Evolutionary conservation across 2,329 filamentous ascomycete species (phyloP).

Genomic region (Aspergillus fijiensis): DNA sequence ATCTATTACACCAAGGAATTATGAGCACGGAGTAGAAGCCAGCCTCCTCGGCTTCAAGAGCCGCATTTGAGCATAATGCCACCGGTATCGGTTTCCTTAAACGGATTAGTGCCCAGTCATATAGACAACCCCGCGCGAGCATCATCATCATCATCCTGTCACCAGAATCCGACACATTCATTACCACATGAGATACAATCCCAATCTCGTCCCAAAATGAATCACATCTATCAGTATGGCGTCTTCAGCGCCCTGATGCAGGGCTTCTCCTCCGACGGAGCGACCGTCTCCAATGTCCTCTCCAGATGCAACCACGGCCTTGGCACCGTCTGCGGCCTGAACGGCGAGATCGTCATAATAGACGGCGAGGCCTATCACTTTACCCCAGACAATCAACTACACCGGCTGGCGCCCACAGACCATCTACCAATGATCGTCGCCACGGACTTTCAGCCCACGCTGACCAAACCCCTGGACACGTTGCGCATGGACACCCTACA

Average conservation of each 20-base stretch:
- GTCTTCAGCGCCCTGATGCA: conserved; percentile 48
- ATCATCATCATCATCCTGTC: not conserved
- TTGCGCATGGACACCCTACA: conserved; percentile 7
- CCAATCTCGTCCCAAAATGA: not conserved
- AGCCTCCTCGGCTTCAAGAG: too few relatives aligned
- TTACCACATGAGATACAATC: not conserved
- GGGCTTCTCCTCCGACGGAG: conserved; percentile 43
- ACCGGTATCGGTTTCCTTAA: not conserved
- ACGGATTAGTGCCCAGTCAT: not conserved
- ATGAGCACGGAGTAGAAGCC: too few relatives aligned
- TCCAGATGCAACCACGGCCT: conserved; percentile 46
- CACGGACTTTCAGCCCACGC: conserved; percentile 31
- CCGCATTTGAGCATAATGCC: too few relatives aligned
- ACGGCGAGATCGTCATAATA: conserved; percentile 47
- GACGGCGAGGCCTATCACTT: conserved; percentile 46
- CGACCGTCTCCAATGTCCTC: conserved; percentile 36
- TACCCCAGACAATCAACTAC: conserved; percentile 36
- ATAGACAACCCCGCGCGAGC: not conserved
- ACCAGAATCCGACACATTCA: not conserved
- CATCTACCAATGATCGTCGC: conserved; percentile 42
- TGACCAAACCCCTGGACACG: conserved; percentile 11
- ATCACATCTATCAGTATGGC: conserved; percentile 39
- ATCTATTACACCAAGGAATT: too few relatives aligned
- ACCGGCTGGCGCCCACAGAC: conserved; percentile 32
- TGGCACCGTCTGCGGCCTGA: conserved; percentile 45